Base-by-base conservation (phyloP, 2,329 filamentous ascomycete species). In the Xylaria hypoxylon region DNA sequence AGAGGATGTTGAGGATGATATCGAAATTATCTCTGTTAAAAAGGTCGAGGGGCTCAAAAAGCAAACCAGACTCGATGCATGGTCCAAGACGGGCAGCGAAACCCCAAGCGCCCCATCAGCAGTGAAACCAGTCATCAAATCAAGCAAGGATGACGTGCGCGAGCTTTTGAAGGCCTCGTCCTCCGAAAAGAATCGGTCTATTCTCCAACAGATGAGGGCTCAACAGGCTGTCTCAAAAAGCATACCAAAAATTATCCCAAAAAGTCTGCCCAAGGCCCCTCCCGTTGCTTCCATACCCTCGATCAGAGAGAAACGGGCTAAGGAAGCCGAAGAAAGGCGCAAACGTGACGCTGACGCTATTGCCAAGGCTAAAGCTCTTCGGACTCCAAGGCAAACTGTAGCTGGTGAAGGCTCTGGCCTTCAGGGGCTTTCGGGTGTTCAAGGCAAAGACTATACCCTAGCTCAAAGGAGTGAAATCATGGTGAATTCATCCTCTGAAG, bases 401-500 rank as follows among this genome's bases (percentile, higher is more conserved):
- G 81, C 86, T 8, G 90, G 92, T 65, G 92, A 94, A 76, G 93
- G 93, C 2, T 96, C 93, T 65, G 93, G 92, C 22, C 80, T 96
- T 10, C 86, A 87, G 68, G 90, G 90, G 28, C 85, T 96, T 56
- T 87, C 80, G 17, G 85, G 91, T 40, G 83, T 94, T 1, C 83
- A 87, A 62, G 93, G 92, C 65, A 96, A 95, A 79, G 93, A 96
- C 61, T 91, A 95, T 74, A 86, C 87, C 2, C 86, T 87, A 22
- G 64, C 66, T 1, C 86, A 86, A 68, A 92, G 92, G 69, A 92
- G 90, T 75, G 93, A 95, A 70, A 93, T 98, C 78, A 97, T 98
- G 93, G 92, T 97, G 26, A 90, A 91, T 64, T 92, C 90, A 65
- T 90, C 89, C 2, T 93, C 96, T 68, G 91, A 93, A 67, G 90